Evolutionary conservation across 2,329 filamentous ascomycete species (phyloP), one percentile per base, ranked within the genome.

Genomic region (Trichoderma koningii): DNA sequence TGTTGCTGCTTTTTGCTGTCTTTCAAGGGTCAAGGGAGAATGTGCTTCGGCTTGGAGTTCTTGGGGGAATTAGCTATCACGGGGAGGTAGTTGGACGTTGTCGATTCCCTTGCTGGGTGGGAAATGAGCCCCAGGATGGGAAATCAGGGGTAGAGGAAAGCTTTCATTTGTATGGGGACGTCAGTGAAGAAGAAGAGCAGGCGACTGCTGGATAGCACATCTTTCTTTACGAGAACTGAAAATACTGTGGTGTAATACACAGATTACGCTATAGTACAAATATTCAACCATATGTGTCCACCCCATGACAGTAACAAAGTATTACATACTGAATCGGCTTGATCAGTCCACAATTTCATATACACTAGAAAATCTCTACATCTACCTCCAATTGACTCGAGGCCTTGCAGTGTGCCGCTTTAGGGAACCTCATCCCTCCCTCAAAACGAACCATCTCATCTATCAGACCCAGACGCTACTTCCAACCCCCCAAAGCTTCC

Each of bases 401-500:
- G n/a, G 15, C n/a, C 21, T 28, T 19, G 28, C 6, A 15, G 45
- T 23, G 28, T 30, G 38, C 21, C 34, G 10, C 38, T 10, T 51
- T 34, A 17, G 5, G 7, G n/a, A 3, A 10, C 15, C 1, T 10
- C 45, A 14, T 5, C 19, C 38, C 19, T 10, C 10, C 15, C 44
- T 41, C 56, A 42, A 1, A 28, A 6, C 52, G 7, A 14, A 28
- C n/a, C 38, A 17, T 3, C n/a, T 65, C 56, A 61, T 30, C 48
- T 41, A 48, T 65, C 56, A 26, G 63, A 62, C n/a, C 63, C 48
- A 30, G 63, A 65, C 21, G 63, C 63, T 26, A 65, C 55, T 41
- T 66, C 61, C 21, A 66, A 41, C 7, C 65, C 65, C 19, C 65
- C 62, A 21, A 65, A 66, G 21, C 65, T 65, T 23, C 42, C 28